Base-by-base conservation (phyloP, 768 basidiomycete species). In the Kwoniella sp. region DNA sequence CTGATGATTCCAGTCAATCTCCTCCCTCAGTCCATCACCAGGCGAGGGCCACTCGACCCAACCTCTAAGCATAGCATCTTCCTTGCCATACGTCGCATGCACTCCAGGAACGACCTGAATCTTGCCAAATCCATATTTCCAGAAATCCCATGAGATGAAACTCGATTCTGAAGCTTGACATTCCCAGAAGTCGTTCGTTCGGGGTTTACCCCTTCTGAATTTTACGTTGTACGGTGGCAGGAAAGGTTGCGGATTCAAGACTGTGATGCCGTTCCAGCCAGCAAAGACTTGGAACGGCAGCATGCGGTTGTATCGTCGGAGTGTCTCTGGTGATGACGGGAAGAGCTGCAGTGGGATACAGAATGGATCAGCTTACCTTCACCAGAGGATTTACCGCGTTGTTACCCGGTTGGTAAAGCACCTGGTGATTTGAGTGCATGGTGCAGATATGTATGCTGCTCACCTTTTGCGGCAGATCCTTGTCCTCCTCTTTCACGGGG, bases 221-320 rank as follows among this genome's bases (percentile, higher is more conserved):
- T 78, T 72, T 55, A 80, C 71, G 58, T 76, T 75, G 64, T 77
- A 75, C 8, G 77, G 78, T 1, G 76, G 60, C 22, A 70, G 58
- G 70, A 81, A 80, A 4, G 79, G 79, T 7, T 61, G 54, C 10
- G 79, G 71, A 52, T 70, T 67, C 29, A 80, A 55, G 25, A 78
- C 67, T 25, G 75, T 72, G 56, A 79, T 74, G 1, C 79, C 80
- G 68, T 81, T 80, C 75, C 77, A 81, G 25, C 74, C 74, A 25
- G 78, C 73, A 58, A 75, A 78, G 10, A 76, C 75, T 59, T 79
- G 79, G 66, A 72, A 74, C 12, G 76, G 77, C 44, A 80, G 66
- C 61, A 64, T 60, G 12, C 56, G 60, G n/a, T 70, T 52, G 66
- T 73, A 69, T 26, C 78, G 69, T n/a, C 55, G 36, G 19, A 63